A percentile compares a stretch with the other conserved stretches of the same genome.
These are phyloP conservation scores for Penicillium egyptiacum DNA, from an alignment of 495 filamentous ascomycete species.

Conservation along the genomic window DNA sequence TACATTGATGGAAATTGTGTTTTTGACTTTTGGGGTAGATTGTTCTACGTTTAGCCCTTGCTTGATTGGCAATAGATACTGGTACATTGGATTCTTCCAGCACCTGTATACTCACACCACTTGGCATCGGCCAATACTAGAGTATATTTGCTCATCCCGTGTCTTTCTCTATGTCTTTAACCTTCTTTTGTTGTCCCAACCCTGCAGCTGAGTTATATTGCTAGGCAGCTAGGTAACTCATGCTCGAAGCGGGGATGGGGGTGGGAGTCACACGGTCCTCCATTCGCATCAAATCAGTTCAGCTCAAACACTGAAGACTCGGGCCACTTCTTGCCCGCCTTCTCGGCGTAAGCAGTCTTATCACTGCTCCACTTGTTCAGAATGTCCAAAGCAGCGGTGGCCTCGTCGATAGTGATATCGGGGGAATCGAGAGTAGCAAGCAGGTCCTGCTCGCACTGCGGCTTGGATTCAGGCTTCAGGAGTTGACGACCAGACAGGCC, in stretches of 20 bases:
- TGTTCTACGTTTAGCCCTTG: slow-evolving; percentile 2
- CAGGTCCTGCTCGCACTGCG: slow-evolving; percentile 61
- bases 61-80: slow-evolving; percentile 11
- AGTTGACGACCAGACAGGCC: slow-evolving; percentile 59
- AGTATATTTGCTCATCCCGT: slow-evolving; percentile 5
- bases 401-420: slow-evolving; percentile 59
- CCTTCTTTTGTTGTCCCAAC: background rate
- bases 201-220: background rate
- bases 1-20: slow-evolving; percentile 19
- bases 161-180: slow-evolving; percentile 9
- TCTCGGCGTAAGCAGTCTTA: slow-evolving; percentile 57
- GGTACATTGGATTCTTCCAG: slow-evolving; percentile 10
- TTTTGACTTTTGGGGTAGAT: slow-evolving; percentile 5
- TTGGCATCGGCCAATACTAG: slow-evolving; percentile 4
- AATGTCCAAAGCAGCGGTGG: slow-evolving; percentile 56
- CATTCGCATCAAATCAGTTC: slow-evolving; percentile 20
- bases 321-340: slow-evolving; percentile 70
- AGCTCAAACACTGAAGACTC: slow-evolving; percentile 61
- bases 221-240: background rate
- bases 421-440: slow-evolving; percentile 55
- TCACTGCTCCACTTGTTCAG: slow-evolving; percentile 62
- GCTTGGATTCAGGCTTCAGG: slow-evolving; percentile 56
- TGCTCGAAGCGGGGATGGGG: background rate
- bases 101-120: background rate
- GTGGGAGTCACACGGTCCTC: background rate